phyloP scores from a whole-genome alignment of 441 rosid genomes.

The Jatropha multifida region DNA sequence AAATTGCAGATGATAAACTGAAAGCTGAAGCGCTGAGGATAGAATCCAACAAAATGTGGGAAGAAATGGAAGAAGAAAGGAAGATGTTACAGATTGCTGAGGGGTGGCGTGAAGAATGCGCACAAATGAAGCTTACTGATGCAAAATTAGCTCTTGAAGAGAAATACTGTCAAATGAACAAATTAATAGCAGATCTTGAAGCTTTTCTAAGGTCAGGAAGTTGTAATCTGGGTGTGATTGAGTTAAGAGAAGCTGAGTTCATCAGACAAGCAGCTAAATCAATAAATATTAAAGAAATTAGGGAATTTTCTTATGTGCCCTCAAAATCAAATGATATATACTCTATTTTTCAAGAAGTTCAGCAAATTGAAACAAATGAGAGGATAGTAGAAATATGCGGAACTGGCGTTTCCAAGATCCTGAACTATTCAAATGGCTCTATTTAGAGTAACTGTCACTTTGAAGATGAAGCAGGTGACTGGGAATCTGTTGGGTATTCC shows the following conservation, averaged over 20 bases:
- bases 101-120: constrained; percentile 77
- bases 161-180: constrained; percentile 55
- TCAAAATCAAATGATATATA: constrained; percentile 31
- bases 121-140: constrained; percentile 65
- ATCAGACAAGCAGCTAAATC: constrained; percentile 45
- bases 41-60: constrained; percentile 32
- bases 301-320: constrained; percentile 37
- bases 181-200: constrained; percentile 51
- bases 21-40: constrained; percentile 44
- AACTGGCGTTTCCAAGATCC: background rate
- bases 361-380: constrained; percentile 17
- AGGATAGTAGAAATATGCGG: constrained; percentile 22
- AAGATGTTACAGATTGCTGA: constrained; percentile 64
- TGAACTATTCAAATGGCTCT: constrained; percentile 7
- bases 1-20: constrained; percentile 43
- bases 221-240: constrained; percentile 29
- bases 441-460: constrained; percentile 4
- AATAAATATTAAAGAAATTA: constrained; percentile 36
- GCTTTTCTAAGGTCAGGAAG: constrained; percentile 35
- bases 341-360: constrained; percentile 38
- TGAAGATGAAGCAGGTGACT: constrained; percentile 25
- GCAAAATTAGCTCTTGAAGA: constrained; percentile 58
- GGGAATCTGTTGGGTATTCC: constrained; percentile 25
- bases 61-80: constrained; percentile 63
- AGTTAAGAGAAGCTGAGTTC: constrained; percentile 37